Percentiles rank a stretch among this genome's conserved stretches.
These are phyloP conservation scores for Tuber brumale DNA, from an alignment of 495 filamentous ascomycete genomes.

Conservation along the genomic window DNA sequence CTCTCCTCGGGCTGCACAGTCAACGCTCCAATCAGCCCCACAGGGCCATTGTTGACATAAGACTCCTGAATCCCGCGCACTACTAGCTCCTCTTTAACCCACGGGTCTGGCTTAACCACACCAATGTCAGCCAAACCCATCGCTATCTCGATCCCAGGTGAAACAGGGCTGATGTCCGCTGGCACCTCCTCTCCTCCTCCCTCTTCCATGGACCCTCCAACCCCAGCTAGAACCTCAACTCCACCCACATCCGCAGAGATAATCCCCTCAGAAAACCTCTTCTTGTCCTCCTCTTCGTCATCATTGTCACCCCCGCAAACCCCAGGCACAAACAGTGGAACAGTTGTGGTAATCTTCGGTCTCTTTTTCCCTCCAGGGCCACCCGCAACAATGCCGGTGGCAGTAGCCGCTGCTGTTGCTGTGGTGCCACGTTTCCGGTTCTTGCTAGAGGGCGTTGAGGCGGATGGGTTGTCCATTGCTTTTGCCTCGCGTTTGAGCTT, in stretches of 20 bases:
- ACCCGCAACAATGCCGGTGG: background rate
- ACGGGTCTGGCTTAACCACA: background rate
- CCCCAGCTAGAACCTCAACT: background rate
- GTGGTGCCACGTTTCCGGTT: conserved; percentile 30
- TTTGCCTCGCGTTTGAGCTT: conserved; percentile 43
- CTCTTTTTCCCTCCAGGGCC: conserved; percentile 18
- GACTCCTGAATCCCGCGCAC: background rate
- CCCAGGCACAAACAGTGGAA: background rate
- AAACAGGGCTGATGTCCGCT: background rate
- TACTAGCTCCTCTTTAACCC: background rate
- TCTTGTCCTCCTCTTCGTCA: background rate
- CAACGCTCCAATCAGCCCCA: background rate
- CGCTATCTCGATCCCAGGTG: background rate
- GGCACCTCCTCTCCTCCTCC: background rate
- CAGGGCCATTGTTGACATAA: background rate
- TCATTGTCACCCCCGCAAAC: background rate
- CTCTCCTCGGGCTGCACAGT: background rate
- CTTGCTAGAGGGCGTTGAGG: conserved; percentile 23
- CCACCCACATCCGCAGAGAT: background rate
- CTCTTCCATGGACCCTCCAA: background rate
- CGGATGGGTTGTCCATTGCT: conserved; percentile 33
- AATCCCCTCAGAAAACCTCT: background rate
- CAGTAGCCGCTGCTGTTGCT: conserved; percentile 16
- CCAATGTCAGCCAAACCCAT: background rate
- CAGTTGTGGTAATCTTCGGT: background rate